Conservation (phyloP, 805 yeast genomes). For the Lipomyces yamadae region DNA sequence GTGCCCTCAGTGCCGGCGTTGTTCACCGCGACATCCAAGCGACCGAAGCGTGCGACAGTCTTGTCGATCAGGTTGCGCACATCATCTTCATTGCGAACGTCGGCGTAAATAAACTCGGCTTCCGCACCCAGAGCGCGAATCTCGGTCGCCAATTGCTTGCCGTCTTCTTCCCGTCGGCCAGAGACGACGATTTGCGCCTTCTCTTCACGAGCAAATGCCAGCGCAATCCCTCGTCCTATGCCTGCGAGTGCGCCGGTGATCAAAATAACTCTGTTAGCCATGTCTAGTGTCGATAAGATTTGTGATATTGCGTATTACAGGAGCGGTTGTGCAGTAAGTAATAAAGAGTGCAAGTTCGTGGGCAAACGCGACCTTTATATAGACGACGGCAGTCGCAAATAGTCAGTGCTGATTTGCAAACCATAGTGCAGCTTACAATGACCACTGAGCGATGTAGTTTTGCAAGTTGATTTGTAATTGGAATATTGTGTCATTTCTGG, state of each 20-base stretch:
- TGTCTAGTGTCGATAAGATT: not conserved
- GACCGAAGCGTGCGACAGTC: slow-evolving; percentile 3
- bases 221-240: not conserved
- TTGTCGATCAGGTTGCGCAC: slow-evolving; percentile 3
- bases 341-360: not conserved
- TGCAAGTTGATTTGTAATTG: not conserved
- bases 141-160: not conserved
- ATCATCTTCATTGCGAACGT: not conserved
- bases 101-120: not conserved
- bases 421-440: not conserved
- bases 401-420: not conserved
- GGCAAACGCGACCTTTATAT: not conserved
- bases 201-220: not conserved
- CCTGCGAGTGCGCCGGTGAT: slow-evolving; percentile 3
- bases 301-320: not conserved
- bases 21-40: slow-evolving; percentile 2
- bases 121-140: slow-evolving; percentile 1
- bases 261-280: not conserved
- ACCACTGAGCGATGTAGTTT: no score
- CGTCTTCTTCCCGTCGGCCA: not conserved
- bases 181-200: not conserved
- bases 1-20: slow-evolving; percentile 5
- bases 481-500: not conserved
- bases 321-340: not conserved
- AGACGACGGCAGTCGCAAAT: not conserved